These are phyloP conservation scores for Epichloe gansuensis DNA, from an alignment of 2,329 filamentous ascomycete genomes.

Conservation along the genomic window DNA sequence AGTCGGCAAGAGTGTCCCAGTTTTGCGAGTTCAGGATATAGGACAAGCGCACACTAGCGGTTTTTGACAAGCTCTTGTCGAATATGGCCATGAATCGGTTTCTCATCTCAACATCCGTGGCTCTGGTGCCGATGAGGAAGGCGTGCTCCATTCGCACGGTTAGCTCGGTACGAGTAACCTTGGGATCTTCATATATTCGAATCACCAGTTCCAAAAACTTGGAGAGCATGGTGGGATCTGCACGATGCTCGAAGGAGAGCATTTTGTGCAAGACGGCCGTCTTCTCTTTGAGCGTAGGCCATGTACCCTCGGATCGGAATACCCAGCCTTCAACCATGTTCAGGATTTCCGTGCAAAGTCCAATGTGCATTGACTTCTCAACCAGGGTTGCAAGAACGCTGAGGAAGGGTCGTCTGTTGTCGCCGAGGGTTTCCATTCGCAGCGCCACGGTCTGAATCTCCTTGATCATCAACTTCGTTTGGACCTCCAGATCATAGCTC, in stretches of 20 bases:
- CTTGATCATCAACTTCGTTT: constrained; percentile 84
- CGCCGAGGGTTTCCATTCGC: constrained; percentile 84
- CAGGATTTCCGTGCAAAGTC: constrained; percentile 83
- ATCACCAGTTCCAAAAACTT: constrained; percentile 95
- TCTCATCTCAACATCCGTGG: constrained; percentile 90
- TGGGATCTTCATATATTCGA: constrained; percentile 94
- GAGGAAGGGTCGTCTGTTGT: constrained; percentile 83
- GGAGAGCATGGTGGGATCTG: constrained; percentile 72
- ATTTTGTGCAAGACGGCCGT: constrained; percentile 99
- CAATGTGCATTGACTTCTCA: constrained; percentile 81
- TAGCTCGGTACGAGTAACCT: constrained; percentile 86
- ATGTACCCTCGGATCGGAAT: constrained; percentile 87
- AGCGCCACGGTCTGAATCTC: constrained; percentile 85
- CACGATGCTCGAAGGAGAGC: constrained; percentile 81
- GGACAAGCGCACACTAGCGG: constrained; percentile 74
- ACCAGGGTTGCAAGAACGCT: constrained; percentile 91
- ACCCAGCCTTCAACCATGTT: constrained; percentile 94
- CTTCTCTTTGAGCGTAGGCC: constrained; percentile 97
- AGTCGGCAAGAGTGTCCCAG: constrained; percentile 90
- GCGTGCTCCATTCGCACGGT: constrained; percentile 97
- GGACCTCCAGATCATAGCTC: constrained; percentile 73
- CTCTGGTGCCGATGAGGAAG: constrained; percentile 88
- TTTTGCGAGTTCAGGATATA: constrained; percentile 90
- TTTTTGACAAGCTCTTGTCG: constrained; percentile 86
- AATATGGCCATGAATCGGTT: constrained; percentile 96